Evolutionary conservation across 1,284 basidiomycete genomes (phyloP), one percentile per base, ranked within the genome.

Genomic region (Farysia itapuensis): DNA sequence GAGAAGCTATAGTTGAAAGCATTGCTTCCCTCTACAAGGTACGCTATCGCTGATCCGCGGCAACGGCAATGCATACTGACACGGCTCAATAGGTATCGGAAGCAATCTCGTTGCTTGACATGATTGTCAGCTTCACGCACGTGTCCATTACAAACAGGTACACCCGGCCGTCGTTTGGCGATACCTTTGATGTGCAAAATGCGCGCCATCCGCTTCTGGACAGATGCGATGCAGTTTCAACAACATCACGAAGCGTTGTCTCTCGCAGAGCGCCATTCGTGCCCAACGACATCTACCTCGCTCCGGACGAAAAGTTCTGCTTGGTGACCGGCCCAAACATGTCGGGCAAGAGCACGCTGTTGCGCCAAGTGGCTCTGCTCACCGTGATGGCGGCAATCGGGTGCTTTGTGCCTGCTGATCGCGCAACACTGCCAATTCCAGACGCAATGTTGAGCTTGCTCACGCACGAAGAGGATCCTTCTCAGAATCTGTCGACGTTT

Each of bases 301-400:
- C 21, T 7, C 24, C 39, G 6, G 43, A 38, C 9, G 56, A 59
- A n/a, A 32, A 45, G 23, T 42, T 59, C 16, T 31, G 38, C 24
- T 33, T 41, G 26, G 36, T 39, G 43, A 43, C 36, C 8, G 43
- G 88, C 22, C 89, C 64, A 85, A 86, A 74, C 39, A 60, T 64
- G 44, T 39, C 64, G 81, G 90, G 90, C 1, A 97, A 97, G 78
- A 94, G 88, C 72, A 96, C 92, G 0, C 93, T 92, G 69, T 80
- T 97, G 9, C 83, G 86, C 15, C 91, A 95, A 73, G 83, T 91
- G 22, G 93, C 87, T 0, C 80, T 96, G 2, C 79, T 96, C 34
- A 82, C 84, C 0, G 80, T 94, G 15, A 87, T 94, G 83, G 90
- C 89, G 0, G 86, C 90, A 13, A 44, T 67, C 2, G 91, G 92